Base-by-base conservation (phyloP, 345 rosid species). In the Balakata baccata region DNA sequence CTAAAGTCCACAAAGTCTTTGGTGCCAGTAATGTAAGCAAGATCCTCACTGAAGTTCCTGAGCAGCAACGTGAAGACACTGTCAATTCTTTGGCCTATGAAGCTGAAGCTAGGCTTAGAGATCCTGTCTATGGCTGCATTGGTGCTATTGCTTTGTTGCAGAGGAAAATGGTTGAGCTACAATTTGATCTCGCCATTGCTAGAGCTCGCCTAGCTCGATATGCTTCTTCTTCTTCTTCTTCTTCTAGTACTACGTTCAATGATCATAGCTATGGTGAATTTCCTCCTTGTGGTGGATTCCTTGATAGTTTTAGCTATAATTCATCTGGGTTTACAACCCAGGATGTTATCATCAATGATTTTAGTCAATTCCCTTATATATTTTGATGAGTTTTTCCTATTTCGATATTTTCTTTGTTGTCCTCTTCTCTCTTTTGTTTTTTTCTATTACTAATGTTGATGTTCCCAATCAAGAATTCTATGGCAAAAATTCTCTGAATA, bases 11-110 rank as follows among this genome's bases (percentile, higher is more conserved):
- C 82, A 94, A 90, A 81, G 97, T 94, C 46, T 94, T 90, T 65
- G 99, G 98, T 3, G 98, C 97, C 3, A 94, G 98, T 79, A 94
- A 94, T 74, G 99, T 94, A 17, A 92, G 92, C 84, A 94, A 94
- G 89, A 87, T 94, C 78, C 89, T 92, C 46, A 67, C 74, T 0
- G 98, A 90, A 45, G 94, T 94, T 10, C 96, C 97, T 1, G 94
- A 88, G 75, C 91, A 90, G 80, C 97, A 94, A 68, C 87, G 99
- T 2, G 91, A 92, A 78, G 99, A 92, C 64, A 86, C 99, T 0
- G 95, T 87, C 54, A 90, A 92, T 69, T 92, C 99, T 0, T 84
- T 94, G 56, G 94, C 90, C 4, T 94, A 87, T 3, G 98, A 94
- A 69, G 98, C 98, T 3, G 98, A 92, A 75, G 97, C 88, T 3